Evolutionary conservation across 2,329 filamentous ascomycete species (phyloP).

Genomic region (Simplicillium sp.): DNA sequence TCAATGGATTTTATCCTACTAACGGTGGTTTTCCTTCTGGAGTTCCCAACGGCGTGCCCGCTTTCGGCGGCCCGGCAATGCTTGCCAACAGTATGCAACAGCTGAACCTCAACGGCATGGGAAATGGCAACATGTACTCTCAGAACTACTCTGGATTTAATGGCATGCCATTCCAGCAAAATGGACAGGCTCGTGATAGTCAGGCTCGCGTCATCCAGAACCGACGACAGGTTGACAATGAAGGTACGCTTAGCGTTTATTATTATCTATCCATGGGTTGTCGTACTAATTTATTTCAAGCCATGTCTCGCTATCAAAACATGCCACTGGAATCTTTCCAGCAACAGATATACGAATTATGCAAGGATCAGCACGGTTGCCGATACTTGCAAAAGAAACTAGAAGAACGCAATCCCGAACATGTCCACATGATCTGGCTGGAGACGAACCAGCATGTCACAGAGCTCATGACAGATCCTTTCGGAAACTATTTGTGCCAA

Average conservation of each 20-base stretch:
- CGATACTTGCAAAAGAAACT: conserved; percentile 96
- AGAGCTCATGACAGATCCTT: conserved; percentile 97
- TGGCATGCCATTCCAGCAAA: conserved; percentile 37
- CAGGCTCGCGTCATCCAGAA: conserved; percentile 68
- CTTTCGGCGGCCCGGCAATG: conserved; percentile 40
- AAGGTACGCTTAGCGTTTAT: conserved; percentile 38
- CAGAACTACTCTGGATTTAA: conserved; percentile 51
- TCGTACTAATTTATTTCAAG: conserved; percentile 27
- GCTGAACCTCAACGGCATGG: conserved; percentile 44
- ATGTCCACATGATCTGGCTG: conserved; percentile 86
- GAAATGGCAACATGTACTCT: conserved; percentile 37
- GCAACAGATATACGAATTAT: conserved; percentile 79
- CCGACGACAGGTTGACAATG: conserved; percentile 64
- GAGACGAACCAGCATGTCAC: conserved; percentile 92
- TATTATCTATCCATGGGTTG: not conserved
- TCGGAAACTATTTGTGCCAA: conserved; percentile 98
- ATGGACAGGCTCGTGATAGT: conserved; percentile 57
- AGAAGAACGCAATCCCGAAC: conserved; percentile 74
- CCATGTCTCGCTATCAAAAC: conserved; percentile 74
- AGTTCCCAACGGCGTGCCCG: not conserved
- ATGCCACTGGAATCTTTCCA: conserved; percentile 70
- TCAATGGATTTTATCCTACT: conserved; percentile 20
- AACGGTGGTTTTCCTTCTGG: conserved; percentile 14
- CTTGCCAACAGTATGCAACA: conserved; percentile 60
- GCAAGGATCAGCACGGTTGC: conserved; percentile 97